Evolutionary conservation across 108 stramenopile species (phyloP), one percentile per base, ranked within the genome.

Genomic region (Pseudonitzschia multistriata): DNA sequence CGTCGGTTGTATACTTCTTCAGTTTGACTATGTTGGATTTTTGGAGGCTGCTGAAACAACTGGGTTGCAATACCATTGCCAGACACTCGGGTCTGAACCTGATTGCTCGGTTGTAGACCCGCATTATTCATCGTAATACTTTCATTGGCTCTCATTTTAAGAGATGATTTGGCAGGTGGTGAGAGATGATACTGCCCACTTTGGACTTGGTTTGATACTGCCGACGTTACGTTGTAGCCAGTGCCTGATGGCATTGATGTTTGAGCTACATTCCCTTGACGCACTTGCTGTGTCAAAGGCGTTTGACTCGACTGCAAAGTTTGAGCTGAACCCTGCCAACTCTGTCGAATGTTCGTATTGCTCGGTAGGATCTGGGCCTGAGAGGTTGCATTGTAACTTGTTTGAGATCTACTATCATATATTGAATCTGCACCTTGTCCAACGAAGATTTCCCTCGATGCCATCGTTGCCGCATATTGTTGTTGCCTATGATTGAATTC

Each of bases 401-500:
- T 30, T 35, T 33, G 29, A 33, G 57, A 59, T 2, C 7, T 30
- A 14, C 19, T 29, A 1, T 1, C 34, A n/a, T 59, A 59, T 21
- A 31, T 59, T 30, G 57, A 59, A 7, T 59, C 33, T 33, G 10
- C 35, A 36, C 33, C 57, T 35, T 59, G 57, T 33, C 33, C 57
- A 35, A 13, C 14, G 13, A 36, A 15, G 19, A 37, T 35, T 15
- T 33, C 34, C 33, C 8, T 30, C 11, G 57, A 3, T 59, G 17
- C 11, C 5, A 31, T 59, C 14, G 57, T n/a, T n/a, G n/a, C 14
- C 19, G 33, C 28, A 36, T 35, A 35, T 14, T 59, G 34, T 35
- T 59, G 57, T 13, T 59, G 57, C 14, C 3, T 59, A 59, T 35
- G 11, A 24, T 2, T 59, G 3, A 35, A 29, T 0, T 30, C 33